A percentile compares a stretch with the other conserved stretches of the same genome.
These are phyloP conservation scores for Fragilariopsis cylindrus DNA, from an alignment of 108 stramenopile species.

Conservation along the genomic window DNA sequence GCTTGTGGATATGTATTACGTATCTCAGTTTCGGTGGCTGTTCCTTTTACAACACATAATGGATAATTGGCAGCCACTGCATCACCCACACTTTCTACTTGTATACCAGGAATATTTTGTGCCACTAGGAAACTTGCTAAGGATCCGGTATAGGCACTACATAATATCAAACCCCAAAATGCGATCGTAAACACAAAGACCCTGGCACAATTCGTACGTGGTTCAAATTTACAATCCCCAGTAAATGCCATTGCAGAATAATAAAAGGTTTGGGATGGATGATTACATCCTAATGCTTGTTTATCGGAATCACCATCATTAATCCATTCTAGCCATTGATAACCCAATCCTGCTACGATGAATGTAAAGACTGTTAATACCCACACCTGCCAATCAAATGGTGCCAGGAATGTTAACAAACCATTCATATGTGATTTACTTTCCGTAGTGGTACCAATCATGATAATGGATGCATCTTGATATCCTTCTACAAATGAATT, in stretches of 20 bases:
- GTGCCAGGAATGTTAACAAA: conserved; percentile 19
- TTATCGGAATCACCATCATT: neutral
- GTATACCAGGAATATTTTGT: conserved; percentile 5
- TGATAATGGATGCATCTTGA: conserved; percentile 36
- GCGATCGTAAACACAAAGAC: conserved; percentile 28
- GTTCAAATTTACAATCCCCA: conserved; percentile 22
- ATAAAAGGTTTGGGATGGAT: conserved; percentile 8
- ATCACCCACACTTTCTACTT: conserved; percentile 30
- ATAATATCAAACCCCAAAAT: conserved; percentile 43
- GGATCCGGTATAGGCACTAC: conserved; percentile 41
- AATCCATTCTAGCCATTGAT: conserved; percentile 26
- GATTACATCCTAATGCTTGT: no score
- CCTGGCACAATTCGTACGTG: conserved; percentile 12
- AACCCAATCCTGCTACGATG: conserved; percentile 26
- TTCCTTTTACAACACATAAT: conserved; percentile 25
- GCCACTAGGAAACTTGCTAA: conserved; percentile 39
- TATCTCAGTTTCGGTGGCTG: conserved; percentile 8
- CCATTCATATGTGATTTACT: neutral
- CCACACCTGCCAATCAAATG: conserved; percentile 39
- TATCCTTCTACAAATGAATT: conserved; percentile 32
- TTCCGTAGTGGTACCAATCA: conserved; percentile 22
- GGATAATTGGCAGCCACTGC: conserved; percentile 10
- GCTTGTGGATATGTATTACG: conserved; percentile 23
- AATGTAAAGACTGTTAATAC: conserved; percentile 25
- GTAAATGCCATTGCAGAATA: conserved; percentile 19